phyloP scores from a whole-genome alignment of 345 rosid species.

The Euphorbia pulcherrima region DNA sequence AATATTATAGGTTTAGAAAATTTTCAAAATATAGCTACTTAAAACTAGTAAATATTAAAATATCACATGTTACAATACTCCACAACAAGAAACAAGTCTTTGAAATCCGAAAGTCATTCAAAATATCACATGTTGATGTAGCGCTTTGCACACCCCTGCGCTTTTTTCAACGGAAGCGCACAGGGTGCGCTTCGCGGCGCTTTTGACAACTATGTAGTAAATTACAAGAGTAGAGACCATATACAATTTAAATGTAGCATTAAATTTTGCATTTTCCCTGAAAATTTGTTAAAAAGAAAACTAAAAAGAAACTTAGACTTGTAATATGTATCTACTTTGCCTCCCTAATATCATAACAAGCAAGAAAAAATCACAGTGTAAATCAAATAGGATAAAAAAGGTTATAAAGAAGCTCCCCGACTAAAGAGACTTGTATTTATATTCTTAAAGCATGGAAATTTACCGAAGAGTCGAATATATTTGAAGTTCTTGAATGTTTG shows the following conservation, averaged over 20 bases:
- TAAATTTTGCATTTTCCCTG: background rate
- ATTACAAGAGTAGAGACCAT: background rate
- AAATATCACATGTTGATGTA: no score
- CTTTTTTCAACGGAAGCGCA: no score
- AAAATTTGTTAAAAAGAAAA: background rate
- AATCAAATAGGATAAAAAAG: background rate
- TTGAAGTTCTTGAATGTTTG: slow-evolving; percentile 39
- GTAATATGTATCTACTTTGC: background rate
- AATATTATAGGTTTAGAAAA: no score
- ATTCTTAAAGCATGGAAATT: background rate
- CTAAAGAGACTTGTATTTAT: slow-evolving; percentile 5
- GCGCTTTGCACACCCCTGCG: no score
- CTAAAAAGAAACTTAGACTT: background rate
- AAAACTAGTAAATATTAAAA: no score
- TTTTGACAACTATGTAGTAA: no score
- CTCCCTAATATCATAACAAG: background rate
- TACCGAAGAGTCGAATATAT: slow-evolving; percentile 55
- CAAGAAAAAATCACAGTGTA: background rate
- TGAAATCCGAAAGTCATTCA: no score
- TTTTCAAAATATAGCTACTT: no score
- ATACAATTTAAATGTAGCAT: background rate
- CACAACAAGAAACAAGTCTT: no score
- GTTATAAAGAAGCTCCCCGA: background rate
- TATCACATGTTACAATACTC: no score
- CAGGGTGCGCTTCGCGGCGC: no score